A percentile compares a stretch with the other conserved stretches of the same genome.
Conservation (phyloP, 805 yeast species). For the Candida saitoana region DNA sequence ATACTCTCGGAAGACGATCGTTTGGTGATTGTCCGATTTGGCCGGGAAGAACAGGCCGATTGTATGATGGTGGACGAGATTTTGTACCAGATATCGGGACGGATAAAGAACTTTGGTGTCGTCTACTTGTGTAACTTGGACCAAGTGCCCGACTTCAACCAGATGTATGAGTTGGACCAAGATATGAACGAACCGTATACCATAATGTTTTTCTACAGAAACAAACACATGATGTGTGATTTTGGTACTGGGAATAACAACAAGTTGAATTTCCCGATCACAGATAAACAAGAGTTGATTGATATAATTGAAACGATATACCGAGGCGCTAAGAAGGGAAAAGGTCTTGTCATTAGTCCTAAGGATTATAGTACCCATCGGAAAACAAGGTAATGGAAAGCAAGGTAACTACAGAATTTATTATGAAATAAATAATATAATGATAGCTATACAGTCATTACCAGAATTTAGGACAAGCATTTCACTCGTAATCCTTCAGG, state of each 20-base stretch:
- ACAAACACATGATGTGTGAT: slow-evolving; percentile 97
- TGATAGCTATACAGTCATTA: too few relatives aligned
- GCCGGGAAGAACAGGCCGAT: slow-evolving; percentile 68
- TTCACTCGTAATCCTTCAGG: too few relatives aligned
- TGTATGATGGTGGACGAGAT: slow-evolving; percentile 91
- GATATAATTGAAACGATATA: slow-evolving; percentile 87
- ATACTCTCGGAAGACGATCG: slow-evolving; percentile 87
- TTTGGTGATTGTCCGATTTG: slow-evolving; percentile 84
- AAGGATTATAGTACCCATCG: slow-evolving; percentile 50
- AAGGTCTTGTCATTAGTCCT: slow-evolving; percentile 87
- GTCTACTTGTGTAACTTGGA: slow-evolving; percentile 85
- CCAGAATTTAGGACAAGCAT: too few relatives aligned
- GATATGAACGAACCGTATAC: slow-evolving; percentile 66
- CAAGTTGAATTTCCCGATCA: slow-evolving; percentile 74
- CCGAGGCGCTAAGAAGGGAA: slow-evolving; percentile 88
- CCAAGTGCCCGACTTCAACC: slow-evolving; percentile 82
- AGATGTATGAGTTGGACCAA: slow-evolving; percentile 75
- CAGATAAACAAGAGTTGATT: slow-evolving; percentile 82
- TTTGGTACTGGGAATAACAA: slow-evolving; percentile 98
- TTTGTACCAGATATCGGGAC: slow-evolving; percentile 72
- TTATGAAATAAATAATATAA: too few relatives aligned
- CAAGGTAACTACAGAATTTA: too few relatives aligned
- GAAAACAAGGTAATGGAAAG: slow-evolving; percentile 9
- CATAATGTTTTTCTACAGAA: slow-evolving; percentile 88
- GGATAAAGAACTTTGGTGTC: slow-evolving; percentile 81